Conservation (phyloP, 2,329 filamentous ascomycete species). For the Alternaria arbusti region DNA sequence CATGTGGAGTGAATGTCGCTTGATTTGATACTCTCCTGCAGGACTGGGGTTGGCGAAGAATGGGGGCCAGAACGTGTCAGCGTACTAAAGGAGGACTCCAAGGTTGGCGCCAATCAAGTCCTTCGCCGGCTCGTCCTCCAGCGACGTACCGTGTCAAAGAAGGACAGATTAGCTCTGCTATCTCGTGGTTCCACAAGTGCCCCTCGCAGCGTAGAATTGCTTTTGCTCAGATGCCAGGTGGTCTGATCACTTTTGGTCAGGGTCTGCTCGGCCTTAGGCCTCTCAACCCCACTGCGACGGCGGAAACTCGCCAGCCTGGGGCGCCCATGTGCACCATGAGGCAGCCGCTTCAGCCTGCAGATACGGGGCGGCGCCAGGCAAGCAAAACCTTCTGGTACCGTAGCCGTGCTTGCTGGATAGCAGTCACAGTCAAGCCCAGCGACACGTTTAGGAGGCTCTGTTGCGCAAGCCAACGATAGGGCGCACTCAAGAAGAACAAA, state of each 20-base stretch:
- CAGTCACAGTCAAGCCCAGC: constrained; percentile 11
- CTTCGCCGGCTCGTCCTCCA: not conserved
- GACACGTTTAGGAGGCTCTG: constrained; percentile 9
- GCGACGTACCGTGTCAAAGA: not conserved
- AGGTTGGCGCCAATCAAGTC: constrained; percentile 1
- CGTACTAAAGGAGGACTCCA: not conserved
- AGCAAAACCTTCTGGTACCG: constrained; percentile 1
- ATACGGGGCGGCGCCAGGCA: not conserved
- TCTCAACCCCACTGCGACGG: not conserved
- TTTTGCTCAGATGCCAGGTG: constrained; percentile 6
- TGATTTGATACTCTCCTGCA: constrained; percentile 4
- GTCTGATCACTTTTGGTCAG: not conserved
- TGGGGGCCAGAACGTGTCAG: constrained; percentile 22
- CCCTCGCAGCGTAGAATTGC: constrained; percentile 4
- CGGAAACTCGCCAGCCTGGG: not conserved
- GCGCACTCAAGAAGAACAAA: not conserved
- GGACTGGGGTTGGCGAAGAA: constrained; percentile 30
- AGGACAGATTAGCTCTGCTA: not conserved
- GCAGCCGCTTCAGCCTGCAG: constrained; percentile 1
- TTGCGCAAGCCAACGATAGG: constrained; percentile 12
- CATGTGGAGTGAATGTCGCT: constrained; percentile 3
- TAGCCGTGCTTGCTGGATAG: not conserved
- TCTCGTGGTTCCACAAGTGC: constrained; percentile 1
- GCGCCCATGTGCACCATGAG: constrained; percentile 2
- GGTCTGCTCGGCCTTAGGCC: not conserved